Evolutionary conservation across 2,329 filamentous ascomycete genomes (phyloP), one percentile per base, ranked within the genome.

Genomic region (Fusarium odoratissimum): DNA sequence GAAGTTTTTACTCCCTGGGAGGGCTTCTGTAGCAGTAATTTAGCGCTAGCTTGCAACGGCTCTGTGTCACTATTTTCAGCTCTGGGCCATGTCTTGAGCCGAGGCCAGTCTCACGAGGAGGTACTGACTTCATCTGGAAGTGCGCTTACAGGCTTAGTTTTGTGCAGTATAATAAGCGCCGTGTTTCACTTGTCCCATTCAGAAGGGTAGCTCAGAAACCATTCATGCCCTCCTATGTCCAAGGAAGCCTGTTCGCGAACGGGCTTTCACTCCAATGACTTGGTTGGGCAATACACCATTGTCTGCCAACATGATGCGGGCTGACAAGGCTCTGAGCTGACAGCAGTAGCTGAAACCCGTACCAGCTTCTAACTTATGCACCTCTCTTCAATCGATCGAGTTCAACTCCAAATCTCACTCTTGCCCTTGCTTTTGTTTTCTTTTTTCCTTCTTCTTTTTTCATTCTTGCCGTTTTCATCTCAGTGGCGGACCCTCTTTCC

Each of bases 401-500:
- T 25, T 25, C 25, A 25, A 25, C 25, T 25, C 25, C 25, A 25
- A 25, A 25, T 25, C 25, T 25, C 25, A 25, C 6, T 25, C 25
- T 25, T 25, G 25, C 25, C 25, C 25, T 25, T 25, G 25, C 25
- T 25, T 25, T 6, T 25, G 25, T 25, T 25, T 25, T 9, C 13
- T 28, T 13, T 21, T 23, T 11, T 52, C 23, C 5, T 17, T 38
- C 5, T 37, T 52, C 13, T 28, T 13, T 21, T 23, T 11, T 52
- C 23, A 8, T n/a, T 38, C 5, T 37, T 52, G 4, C 49, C 13
- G 11, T 28, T 12, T 25, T 6, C 25, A 9, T 38, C 13, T 37
- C 4, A n/a, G 37, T 37, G 49, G 49, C 33, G 10, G 44, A 60
- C 31, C 66, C 56, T 38, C 40, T 70, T 8, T 71, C 69, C 2